Base-by-base conservation (phyloP, 305 asterid species). In the Vinca major region DNA sequence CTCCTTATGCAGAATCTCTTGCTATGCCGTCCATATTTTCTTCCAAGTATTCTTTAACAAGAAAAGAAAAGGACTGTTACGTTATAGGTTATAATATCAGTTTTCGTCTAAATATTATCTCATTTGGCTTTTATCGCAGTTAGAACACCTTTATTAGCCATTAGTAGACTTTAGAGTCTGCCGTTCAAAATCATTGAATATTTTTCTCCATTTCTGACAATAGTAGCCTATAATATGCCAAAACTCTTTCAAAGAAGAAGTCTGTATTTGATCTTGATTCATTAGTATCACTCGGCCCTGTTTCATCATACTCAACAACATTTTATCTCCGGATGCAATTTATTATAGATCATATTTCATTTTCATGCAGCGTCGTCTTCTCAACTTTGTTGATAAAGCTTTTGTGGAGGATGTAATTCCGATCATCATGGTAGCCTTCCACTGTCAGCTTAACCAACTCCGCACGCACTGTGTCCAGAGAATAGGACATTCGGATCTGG, bases 361-460 rank as follows among this genome's bases (percentile, higher is more conserved):
- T 21, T 49, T 11, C 17, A 4, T 80, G 76, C 86, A 89, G 91
- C 87, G 83, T 6, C 84, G 78, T 62, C 96, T 89, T 73, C 67
- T 74, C 68, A 78, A 85, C 77, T 85, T 84, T 58, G 84, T 86
- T 37, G 84, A 81, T 51, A 87, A 82, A 75, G 94, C 89, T 53
- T 80, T 71, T 36, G 80, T 80, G 5, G 96, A 86, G 68, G 89
- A 89, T 71, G 79, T 87, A 5, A 80, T 89, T 62, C 91, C 88
- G 7, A 89, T 89, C 64, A 80, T 79, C 77, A 48, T 66, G 76
- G 94, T 78, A 41, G 94, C 94, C 40, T 85, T 62, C 66, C 88
- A 77, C 64, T 80, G 87, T 55, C 61, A 80, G 43, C 73, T 84
- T 70, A 63, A 44, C 66, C 80, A 78, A 65, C 89, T 87, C 68